Evolutionary conservation across 768 basidiomycete species (phyloP).

Genomic region (Russula ochroleuca): DNA sequence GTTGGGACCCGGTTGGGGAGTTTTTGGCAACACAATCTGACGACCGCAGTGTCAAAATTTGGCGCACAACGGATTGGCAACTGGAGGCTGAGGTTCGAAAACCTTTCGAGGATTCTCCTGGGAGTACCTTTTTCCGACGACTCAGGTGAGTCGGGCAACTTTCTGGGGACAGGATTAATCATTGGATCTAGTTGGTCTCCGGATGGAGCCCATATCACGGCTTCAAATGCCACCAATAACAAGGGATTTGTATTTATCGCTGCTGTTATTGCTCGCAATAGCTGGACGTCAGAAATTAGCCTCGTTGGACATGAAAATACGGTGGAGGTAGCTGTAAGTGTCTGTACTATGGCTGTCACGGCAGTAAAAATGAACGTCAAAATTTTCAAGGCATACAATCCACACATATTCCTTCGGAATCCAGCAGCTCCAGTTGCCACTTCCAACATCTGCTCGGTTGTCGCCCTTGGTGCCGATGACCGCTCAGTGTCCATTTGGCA

Average conservation of each 20-base stretch:
- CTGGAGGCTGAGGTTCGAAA: slow-evolving; percentile 80
- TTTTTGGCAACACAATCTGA: slow-evolving; percentile 97
- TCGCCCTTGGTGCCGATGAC: slow-evolving; percentile 92
- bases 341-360: background rate
- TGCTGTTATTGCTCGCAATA: slow-evolving; percentile 84
- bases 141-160: slow-evolving; percentile 54
- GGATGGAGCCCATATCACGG: slow-evolving; percentile 97
- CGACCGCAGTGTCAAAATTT: slow-evolving; percentile 94
- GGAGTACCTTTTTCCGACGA: slow-evolving; percentile 89
- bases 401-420: slow-evolving; percentile 86
- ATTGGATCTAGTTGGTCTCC: slow-evolving; percentile 80
- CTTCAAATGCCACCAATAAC: slow-evolving; percentile 95
- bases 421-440: slow-evolving; percentile 62
- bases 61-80: slow-evolving; percentile 91
- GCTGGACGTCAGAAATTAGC: slow-evolving; percentile 89
- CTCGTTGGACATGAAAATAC: slow-evolving; percentile 97
- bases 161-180: background rate
- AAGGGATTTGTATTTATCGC: slow-evolving; percentile 97
- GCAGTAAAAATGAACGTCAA: background rate
- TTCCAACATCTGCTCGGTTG: slow-evolving; percentile 84
- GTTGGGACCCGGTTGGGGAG: slow-evolving; percentile 98
- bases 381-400: slow-evolving; percentile 77
- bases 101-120: slow-evolving; percentile 91
- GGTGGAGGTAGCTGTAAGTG: slow-evolving; percentile 84
- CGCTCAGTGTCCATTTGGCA: slow-evolving; percentile 95